Evolutionary conservation across 208 protist species (phyloP), one percentile per base, ranked within the genome.

Genomic region (Balamuthia mandrillaris): DNA sequence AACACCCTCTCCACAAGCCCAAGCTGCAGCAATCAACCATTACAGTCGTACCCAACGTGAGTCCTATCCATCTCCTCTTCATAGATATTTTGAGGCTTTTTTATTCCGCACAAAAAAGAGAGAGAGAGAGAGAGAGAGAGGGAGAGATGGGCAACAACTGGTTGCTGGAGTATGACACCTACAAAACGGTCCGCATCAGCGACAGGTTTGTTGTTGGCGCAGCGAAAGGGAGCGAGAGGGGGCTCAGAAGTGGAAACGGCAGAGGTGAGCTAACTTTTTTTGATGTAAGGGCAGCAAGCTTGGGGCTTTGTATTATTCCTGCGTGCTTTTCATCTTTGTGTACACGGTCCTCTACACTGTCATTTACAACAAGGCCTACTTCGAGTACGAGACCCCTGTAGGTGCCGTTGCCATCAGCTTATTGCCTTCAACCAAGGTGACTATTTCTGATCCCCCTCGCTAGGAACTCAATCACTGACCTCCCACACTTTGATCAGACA

Each of bases 111-210:
- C n/a, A n/a, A n/a, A n/a, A n/a, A n/a, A n/a, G n/a, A n/a, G n/a
- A n/a, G n/a, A n/a, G n/a, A n/a, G n/a, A n/a, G n/a, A n/a, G n/a
- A n/a, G n/a, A n/a, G n/a, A n/a, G n/a, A n/a, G n/a, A n/a, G n/a
- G n/a, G n/a, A n/a, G n/a, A n/a, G n/a, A n/a, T n/a, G n/a, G n/a
- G n/a, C n/a, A n/a, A n/a, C n/a, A n/a, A n/a, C n/a, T n/a, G n/a
- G n/a, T n/a, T n/a, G 66, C 18, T 77, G 2, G 66, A 56, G 6
- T 77, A 77, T 31, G 66, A 77, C 66, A 77, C 66, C 9, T n/a
- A 56, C 6, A 77, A 77, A 29, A 77, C 66, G 44, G 66, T 77
- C 6, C 37, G 66, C 1, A 77, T 77, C 14, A 45, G 54, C 24
- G 66, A 77, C 42, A 16, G 66, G 66, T 77, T 2, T 14, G 58